Percentiles rank a stretch among this genome's conserved stretches.
These are phyloP conservation scores for Chaetomium cochliodes DNA, from an alignment of 495 filamentous ascomycete genomes.

Conservation along the genomic window DNA sequence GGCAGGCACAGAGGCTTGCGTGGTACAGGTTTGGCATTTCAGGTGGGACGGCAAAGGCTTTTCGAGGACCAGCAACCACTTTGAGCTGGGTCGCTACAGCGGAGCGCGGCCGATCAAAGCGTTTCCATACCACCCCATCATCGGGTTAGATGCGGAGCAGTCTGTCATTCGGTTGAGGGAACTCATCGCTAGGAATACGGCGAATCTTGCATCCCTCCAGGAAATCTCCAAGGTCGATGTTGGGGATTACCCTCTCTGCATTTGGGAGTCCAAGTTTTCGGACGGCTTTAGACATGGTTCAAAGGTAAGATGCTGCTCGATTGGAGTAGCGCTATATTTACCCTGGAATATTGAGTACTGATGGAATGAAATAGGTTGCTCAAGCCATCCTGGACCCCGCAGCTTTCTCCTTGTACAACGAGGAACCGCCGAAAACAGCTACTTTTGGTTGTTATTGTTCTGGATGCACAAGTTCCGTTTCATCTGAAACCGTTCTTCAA, in stretches of 20 bases:
- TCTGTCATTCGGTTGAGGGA: not conserved
- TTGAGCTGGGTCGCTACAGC: not conserved
- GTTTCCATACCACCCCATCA: not conserved
- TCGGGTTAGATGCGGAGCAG: not conserved
- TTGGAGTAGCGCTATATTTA: no score
- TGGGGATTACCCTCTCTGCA: slow-evolving; percentile 4
- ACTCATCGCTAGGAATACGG: not conserved
- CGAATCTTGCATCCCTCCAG: not conserved
- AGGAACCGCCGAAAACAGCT: not conserved
- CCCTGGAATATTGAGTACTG: not conserved
- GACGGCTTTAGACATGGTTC: not conserved
- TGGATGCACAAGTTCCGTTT: not conserved
- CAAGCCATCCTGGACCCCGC: slow-evolving; percentile 7
- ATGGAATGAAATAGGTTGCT: not conserved
- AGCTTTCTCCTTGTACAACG: not conserved
- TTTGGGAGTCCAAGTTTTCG: not conserved
- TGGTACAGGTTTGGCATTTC: slow-evolving; percentile 8
- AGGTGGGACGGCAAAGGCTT: slow-evolving; percentile 8
- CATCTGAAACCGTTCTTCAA: not conserved
- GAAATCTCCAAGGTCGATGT: not conserved
- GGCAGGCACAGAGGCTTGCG: not conserved
- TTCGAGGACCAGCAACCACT: slow-evolving; percentile 2
- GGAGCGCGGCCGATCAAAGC: not conserved
- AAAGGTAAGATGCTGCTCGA: not conserved
- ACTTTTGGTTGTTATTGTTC: slow-evolving; percentile 7